A percentile compares a stretch with the other conserved stretches of the same genome.
phyloP scores from a whole-genome alignment of 2,329 filamentous ascomycete species.

The Hypoxylon sp. region DNA sequence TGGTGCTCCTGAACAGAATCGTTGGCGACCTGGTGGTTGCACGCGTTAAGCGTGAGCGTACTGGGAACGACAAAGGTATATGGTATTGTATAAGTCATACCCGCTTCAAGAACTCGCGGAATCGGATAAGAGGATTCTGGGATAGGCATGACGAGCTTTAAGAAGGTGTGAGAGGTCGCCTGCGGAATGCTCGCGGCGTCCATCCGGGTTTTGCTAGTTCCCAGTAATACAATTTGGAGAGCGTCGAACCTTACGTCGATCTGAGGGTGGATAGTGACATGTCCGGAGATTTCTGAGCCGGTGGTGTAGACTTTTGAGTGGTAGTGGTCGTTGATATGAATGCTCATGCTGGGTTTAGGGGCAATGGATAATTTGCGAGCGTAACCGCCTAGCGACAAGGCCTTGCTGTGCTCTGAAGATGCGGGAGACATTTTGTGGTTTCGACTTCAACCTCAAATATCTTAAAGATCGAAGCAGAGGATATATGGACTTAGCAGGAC shows the following conservation, averaged over 20 bases:
- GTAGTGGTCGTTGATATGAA: slow-evolving; percentile 69
- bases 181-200: slow-evolving; percentile 67
- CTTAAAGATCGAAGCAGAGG: neutral
- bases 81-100: slow-evolving; percentile 65
- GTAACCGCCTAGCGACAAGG: slow-evolving; percentile 35
- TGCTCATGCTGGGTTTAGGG: slow-evolving; percentile 60
- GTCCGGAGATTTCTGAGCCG: slow-evolving; percentile 65
- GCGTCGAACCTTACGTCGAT: slow-evolving; percentile 65
- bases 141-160: slow-evolving; percentile 57
- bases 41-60: slow-evolving; percentile 70
- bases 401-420: slow-evolving; percentile 37
- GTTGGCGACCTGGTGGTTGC: slow-evolving; percentile 64
- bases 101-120: slow-evolving; percentile 64
- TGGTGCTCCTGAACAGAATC: slow-evolving; percentile 67
- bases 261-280: slow-evolving; percentile 62
- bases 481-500: neutral
- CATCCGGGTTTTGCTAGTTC: slow-evolving; percentile 65
- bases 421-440: slow-evolving; percentile 34
- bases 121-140: slow-evolving; percentile 63
- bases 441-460: neutral
- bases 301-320: slow-evolving; percentile 70
- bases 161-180: slow-evolving; percentile 66
- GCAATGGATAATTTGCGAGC: slow-evolving; percentile 43
- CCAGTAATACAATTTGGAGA: slow-evolving; percentile 68
- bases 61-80: slow-evolving; percentile 72